Evolutionary conservation across 306 rosid genomes (phyloP), one percentile per base, ranked within the genome.

Genomic region (Cicer pinnatifidum): DNA sequence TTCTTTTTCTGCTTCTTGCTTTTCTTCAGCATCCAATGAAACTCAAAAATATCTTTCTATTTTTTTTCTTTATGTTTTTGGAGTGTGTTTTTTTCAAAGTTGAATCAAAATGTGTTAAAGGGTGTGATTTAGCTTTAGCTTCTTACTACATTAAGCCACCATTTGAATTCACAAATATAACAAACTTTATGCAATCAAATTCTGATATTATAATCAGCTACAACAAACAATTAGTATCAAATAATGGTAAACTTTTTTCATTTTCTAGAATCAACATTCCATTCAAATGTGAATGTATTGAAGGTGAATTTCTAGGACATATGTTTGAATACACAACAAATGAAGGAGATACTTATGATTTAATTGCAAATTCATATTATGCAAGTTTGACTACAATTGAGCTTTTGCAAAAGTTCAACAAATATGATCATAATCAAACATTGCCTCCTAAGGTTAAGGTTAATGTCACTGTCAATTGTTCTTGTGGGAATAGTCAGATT

Each of bases 61-160:
- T 83, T 6, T 65, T 59, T 6, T 65, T 59, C 61, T 16, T 86
- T 56, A 40, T 88, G 44, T 33, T 81, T 50, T 19, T 84, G 13
- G 23, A 66, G 17, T 75, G 57, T 35, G 62, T 78, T 7, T 66
- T 67, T 63, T 48, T 53, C 52, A 71, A 20, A 4, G 91, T 78
- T 4, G 84, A 86, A 76, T 78, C 98, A 5, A 75, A 70, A 23
- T 92, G 97, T 76, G 43, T 76, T 5, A 71, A 66, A 39, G 78
- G 77, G 9, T 92, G 98, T 80, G 82, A 28, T 8, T 20, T 82
- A 73, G 98, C 98, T 75, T 57, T 89, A 48, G 98, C 88, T 69
- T 92, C 96, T 1, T 87, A 84, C 75, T 77, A 45, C 44, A 44
- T 84, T 1, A 9, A 11, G 75, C 5, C 7, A 1, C 3, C 1